Base-by-base conservation (phyloP, 129 eudicot species). In the Mikania micrantha region DNA sequence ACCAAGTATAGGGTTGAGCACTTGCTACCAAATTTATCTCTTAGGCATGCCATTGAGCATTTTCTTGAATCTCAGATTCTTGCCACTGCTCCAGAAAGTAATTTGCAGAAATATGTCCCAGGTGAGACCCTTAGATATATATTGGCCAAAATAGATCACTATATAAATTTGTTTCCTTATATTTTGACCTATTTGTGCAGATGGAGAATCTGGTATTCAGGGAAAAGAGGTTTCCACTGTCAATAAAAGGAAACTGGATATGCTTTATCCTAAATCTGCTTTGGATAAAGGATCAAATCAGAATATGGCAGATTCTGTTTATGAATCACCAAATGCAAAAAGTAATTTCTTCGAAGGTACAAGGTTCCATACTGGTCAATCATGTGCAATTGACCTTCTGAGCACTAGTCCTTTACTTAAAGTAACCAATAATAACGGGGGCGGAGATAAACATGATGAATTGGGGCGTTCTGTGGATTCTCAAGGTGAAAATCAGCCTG, bases 161-260 rank as follows among this genome's bases (percentile, higher is more conserved):
- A 24, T 20, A 47, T 42, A 20, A 60, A 32, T 28, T 15, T 20
- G 34, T 17, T 15, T 21, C 36, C 19, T 24, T 6, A 81, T 32
- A 64, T 16, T 63, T 74, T 7, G 25, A 60, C 32, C 24, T 40
- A 21, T 22, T 21, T 9, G 32, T 82, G 61, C 86, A 92, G 98
- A 92, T 78, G 95, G 88, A 60, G 98, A 92, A 84, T 92, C 98
- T 71, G 91, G 95, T 60, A 86, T 88, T 67, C 89, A 86, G 27
- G 95, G 72, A 21, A 84, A 61, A 48, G 89, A 91, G 64, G 62
- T 65, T 48, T 79, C 90, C 39, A 53, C 80, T 19, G 69, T 78
- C 12, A 61, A 29, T 21, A 85, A 76, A 69, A 80, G 79, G 77
- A 74, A 81, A 47, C 61, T 77, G 50, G 79, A 77, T 41, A 31